Conservation (phyloP, 1,284 basidiomycete genomes). For the Violaceomyces palustris region DNA sequence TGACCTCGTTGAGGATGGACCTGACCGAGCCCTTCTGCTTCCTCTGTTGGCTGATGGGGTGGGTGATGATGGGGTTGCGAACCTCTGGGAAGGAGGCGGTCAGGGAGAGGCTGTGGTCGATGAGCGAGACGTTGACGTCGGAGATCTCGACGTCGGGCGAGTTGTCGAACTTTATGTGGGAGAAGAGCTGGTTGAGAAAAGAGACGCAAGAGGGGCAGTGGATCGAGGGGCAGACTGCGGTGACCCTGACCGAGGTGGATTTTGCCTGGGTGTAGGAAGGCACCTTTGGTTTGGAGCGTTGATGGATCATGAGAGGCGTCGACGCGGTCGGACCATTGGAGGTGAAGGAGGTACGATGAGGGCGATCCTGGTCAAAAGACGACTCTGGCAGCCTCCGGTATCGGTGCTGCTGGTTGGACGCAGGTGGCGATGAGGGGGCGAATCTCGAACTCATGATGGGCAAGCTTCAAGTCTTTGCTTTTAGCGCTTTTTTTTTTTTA, state of each 20-base stretch:
- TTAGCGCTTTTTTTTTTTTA: too few relatives aligned
- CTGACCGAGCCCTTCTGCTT: slow-evolving; percentile 24
- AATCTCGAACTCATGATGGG: too few relatives aligned
- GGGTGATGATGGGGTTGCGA: slow-evolving; percentile 2
- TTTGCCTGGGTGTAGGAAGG: too few relatives aligned
- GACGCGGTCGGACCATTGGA: too few relatives aligned
- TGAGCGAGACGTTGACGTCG: slow-evolving; percentile 49
- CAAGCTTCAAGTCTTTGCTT: too few relatives aligned
- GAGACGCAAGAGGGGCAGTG: slow-evolving; percentile 56
- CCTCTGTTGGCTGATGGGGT: slow-evolving; percentile 4
- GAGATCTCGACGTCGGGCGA: slow-evolving; percentile 4
- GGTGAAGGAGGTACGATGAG: too few relatives aligned
- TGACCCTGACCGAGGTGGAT: slow-evolving; percentile 8
- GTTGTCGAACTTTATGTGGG: slow-evolving; percentile 10
- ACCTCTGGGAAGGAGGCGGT: neutral
- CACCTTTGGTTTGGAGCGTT: too few relatives aligned
- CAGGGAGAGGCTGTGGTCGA: slow-evolving; percentile 45
- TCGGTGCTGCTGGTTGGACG: too few relatives aligned
- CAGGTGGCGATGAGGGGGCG: too few relatives aligned
- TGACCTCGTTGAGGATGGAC: slow-evolving; percentile 10
- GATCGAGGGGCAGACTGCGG: slow-evolving; percentile 24
- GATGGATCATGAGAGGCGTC: too few relatives aligned
- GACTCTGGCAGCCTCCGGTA: too few relatives aligned
- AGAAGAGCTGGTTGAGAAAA: slow-evolving; percentile 48
- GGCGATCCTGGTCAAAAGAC: too few relatives aligned